Evolutionary conservation across 306 rosid genomes (phyloP).

Genomic region (Gastrolobium bilobum): DNA sequence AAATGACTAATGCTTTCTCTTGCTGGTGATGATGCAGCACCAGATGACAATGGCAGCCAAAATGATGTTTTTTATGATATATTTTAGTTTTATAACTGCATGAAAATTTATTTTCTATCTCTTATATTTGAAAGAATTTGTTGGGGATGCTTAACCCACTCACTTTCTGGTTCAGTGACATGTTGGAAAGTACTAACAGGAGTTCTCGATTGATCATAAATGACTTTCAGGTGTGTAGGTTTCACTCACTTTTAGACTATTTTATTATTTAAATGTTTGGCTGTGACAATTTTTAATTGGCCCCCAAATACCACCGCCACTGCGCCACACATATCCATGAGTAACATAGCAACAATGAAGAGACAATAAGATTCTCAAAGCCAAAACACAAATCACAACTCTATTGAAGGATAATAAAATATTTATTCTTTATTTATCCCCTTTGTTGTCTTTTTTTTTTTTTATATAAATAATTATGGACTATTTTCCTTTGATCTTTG

Average conservation of each 20-base stretch:
- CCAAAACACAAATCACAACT: no score
- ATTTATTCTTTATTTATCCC: neutral
- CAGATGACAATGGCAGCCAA: neutral
- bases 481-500: neutral
- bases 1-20: neutral
- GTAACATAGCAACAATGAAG: no score
- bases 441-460: no score
- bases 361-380: no score
- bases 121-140: neutral
- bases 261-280: no score
- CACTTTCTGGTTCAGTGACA: neutral
- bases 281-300: no score
- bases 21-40: neutral
- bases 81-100: neutral
- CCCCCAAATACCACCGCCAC: no score
- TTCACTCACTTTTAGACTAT: no score
- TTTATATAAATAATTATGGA: neutral
- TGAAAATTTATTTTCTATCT: neutral
- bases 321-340: no score
- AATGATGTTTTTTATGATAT: conserved; percentile 12
- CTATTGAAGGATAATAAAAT: no score
- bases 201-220: neutral
- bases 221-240: neutral
- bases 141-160: neutral
- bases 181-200: neutral